Base-by-base conservation (phyloP, 2,329 filamentous ascomycete species). In the Coccinonectria pachysandricola region DNA sequence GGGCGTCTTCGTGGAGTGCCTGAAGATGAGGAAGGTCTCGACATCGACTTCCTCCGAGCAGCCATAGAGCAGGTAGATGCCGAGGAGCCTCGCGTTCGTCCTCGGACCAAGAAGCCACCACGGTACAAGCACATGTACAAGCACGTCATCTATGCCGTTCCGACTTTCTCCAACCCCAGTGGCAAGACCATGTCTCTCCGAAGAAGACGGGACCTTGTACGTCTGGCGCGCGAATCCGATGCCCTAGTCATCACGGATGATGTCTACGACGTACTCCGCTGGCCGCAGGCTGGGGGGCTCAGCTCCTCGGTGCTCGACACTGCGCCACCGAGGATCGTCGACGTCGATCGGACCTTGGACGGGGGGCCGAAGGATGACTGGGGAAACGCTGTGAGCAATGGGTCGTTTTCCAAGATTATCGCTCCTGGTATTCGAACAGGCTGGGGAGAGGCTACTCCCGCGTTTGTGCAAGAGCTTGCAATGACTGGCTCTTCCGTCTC, bases 261-360 rank as follows among this genome's bases (percentile, higher is more conserved):
- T 50, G 77, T 83, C 1, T 84, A 85, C 42, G 78, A 84, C 46
- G 68, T 76, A 36, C 56, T 84, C 7, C 64, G 72, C 41, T 82
- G 75, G 75, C 43, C 45, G 6, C 35, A 36, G 3, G 36, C 35
- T 22, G n/a, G 24, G 10, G 22, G 21, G n/a, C n/a, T n/a, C n/a
- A n/a, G n/a, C n/a, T n/a, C n/a, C n/a, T 9, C 9, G 8, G 11
- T 11, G 4, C 7, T 18, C 17, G 13, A 12, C 19, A 17, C 19
- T 35, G 12, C 73, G 5, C 72, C 73, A 4, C 48, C 43, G 6
- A 62, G 75, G 1, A 48, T 81, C 7, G 34, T 37, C 8, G 37
- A 40, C 10, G 12, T 40, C 7, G 31, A 40, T 16, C 6, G 68
- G 76, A 60, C 59, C 15, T 49, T 74, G 1, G 75, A 18, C 70